A percentile compares a stretch with the other conserved stretches of the same genome.
phyloP scores from a whole-genome alignment of 352 stramenopile species.

The Phytophthora macrochlamydospora region DNA sequence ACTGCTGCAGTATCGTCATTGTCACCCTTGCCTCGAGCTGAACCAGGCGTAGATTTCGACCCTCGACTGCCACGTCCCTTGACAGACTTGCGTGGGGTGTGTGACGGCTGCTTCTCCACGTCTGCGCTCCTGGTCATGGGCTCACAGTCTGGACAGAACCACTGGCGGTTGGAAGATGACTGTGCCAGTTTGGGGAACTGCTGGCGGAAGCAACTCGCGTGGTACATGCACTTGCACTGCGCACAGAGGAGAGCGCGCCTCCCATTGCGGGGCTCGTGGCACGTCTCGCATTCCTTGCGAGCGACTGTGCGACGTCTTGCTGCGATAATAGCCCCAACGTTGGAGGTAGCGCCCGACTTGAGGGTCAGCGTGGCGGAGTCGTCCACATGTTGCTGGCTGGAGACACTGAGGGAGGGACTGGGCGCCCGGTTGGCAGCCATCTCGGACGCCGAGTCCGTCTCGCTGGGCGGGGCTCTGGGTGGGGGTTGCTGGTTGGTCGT shows the following conservation, averaged over 20 bases:
- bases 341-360: slow-evolving; percentile 59
- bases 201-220: slow-evolving; percentile 85
- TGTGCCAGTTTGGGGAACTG: slow-evolving; percentile 75
- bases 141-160: slow-evolving; percentile 85
- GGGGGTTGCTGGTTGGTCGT: slow-evolving; percentile 15
- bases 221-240: slow-evolving; percentile 86
- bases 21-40: slow-evolving; percentile 17
- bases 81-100: slow-evolving; percentile 42
- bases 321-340: slow-evolving; percentile 72
- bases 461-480: slow-evolving; percentile 15
- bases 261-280: slow-evolving; percentile 74
- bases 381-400: slow-evolving; percentile 25
- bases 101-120: slow-evolving; percentile 39
- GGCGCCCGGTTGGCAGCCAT: slow-evolving; percentile 17
- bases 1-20: slow-evolving; percentile 22
- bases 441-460: slow-evolving; percentile 44
- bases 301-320: slow-evolving; percentile 66
- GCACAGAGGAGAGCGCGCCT: slow-evolving; percentile 78
- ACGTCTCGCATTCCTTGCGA: slow-evolving; percentile 77
- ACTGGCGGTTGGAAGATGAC: slow-evolving; percentile 64
- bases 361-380: slow-evolving; percentile 36
- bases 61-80: slow-evolving; percentile 31
- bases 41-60: slow-evolving; percentile 17
- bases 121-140: slow-evolving; percentile 28
- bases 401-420: slow-evolving; percentile 28